Percentiles rank a stretch among this genome's conserved stretches.
Conservation (phyloP, 1,284 basidiomycete species). For the Mrakiaceae sp. region DNA sequence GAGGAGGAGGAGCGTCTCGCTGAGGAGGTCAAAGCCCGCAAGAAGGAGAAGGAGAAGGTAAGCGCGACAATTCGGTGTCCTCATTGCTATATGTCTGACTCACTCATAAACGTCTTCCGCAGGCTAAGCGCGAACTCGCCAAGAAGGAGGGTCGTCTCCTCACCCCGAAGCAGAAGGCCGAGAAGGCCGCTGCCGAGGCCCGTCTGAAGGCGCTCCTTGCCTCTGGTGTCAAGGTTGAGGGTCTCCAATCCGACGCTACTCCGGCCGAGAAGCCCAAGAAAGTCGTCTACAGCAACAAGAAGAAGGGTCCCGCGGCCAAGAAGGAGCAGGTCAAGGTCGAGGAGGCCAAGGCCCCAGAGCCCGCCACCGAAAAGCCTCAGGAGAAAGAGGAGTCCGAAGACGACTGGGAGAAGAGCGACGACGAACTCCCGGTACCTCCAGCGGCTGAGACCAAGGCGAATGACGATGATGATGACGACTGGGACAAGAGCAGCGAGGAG, state of each 20-base stretch:
- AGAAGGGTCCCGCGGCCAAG: conserved; percentile 42
- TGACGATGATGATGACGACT: conserved; percentile 46
- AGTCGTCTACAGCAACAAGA: conserved; percentile 65
- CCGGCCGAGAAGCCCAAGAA: conserved; percentile 38
- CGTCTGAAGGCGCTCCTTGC: conserved; percentile 82
- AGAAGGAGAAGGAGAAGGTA: conserved; percentile 86
- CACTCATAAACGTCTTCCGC: neutral
- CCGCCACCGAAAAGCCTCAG: conserved; percentile 7
- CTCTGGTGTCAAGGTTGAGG: conserved; percentile 83
- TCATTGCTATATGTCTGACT: neutral
- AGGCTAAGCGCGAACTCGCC: conserved; percentile 71
- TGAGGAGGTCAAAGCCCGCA: conserved; percentile 72
- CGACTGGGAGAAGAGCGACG: conserved; percentile 33
- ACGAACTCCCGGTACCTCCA: conserved; percentile 23
- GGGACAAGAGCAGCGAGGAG: conserved; percentile 66
- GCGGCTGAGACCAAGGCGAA: conserved; percentile 30
- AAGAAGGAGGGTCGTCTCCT: conserved; percentile 84
- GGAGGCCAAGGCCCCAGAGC: conserved; percentile 31
- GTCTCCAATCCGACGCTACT: conserved; percentile 46
- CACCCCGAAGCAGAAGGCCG: conserved; percentile 93
- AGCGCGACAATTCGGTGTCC: conserved; percentile 1
- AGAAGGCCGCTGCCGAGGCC: conserved; percentile 80
- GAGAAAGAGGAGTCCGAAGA: conserved; percentile 30
- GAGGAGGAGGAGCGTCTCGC: conserved; percentile 64
- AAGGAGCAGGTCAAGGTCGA: conserved; percentile 17